A percentile compares a stretch with the other conserved stretches of the same genome.
phyloP scores from a whole-genome alignment of 2,329 filamentous ascomycete species.

The Simplicillium aogashimaense region DNA sequence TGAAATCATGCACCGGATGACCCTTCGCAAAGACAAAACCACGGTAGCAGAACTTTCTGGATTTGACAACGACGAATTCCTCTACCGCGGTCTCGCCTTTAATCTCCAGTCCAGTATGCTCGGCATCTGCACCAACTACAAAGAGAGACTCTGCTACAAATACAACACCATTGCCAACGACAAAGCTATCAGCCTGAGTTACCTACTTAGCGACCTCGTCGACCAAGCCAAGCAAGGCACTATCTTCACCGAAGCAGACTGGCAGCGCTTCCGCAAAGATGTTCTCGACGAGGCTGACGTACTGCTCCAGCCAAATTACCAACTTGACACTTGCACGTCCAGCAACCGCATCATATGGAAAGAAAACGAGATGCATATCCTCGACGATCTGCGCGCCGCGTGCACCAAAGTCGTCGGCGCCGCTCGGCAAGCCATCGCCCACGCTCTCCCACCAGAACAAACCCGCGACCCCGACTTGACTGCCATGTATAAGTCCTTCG shows the following conservation, averaged over 20 bases:
- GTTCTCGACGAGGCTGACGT: constrained; percentile 8
- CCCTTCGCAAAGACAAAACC: constrained; percentile 21
- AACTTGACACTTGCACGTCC: too few relatives aligned
- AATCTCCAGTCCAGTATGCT: constrained; percentile 46
- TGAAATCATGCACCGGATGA: not conserved
- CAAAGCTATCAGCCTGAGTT: constrained; percentile 37
- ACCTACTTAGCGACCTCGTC: constrained; percentile 41
- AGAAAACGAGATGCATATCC: too few relatives aligned
- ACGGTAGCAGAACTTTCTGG: constrained; percentile 31
- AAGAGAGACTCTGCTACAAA: constrained; percentile 53
- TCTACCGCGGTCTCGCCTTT: constrained; percentile 46
- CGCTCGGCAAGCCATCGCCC: too few relatives aligned
- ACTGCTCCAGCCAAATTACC: too few relatives aligned
- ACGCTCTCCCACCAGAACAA: too few relatives aligned
- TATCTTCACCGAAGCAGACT: constrained; percentile 33
- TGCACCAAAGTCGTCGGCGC: too few relatives aligned
- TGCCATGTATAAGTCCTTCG: too few relatives aligned
- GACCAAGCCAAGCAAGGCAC: constrained; percentile 48
- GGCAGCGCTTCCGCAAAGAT: constrained; percentile 23
- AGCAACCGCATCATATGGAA: too few relatives aligned
- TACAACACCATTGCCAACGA: constrained; percentile 36
- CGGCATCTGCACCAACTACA: constrained; percentile 54
- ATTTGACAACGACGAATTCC: constrained; percentile 27
- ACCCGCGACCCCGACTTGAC: too few relatives aligned
- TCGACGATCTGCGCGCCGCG: too few relatives aligned